Evolutionary conservation across 1,284 basidiomycete species (phyloP).

Genomic region (Trichosporon sp.): DNA sequence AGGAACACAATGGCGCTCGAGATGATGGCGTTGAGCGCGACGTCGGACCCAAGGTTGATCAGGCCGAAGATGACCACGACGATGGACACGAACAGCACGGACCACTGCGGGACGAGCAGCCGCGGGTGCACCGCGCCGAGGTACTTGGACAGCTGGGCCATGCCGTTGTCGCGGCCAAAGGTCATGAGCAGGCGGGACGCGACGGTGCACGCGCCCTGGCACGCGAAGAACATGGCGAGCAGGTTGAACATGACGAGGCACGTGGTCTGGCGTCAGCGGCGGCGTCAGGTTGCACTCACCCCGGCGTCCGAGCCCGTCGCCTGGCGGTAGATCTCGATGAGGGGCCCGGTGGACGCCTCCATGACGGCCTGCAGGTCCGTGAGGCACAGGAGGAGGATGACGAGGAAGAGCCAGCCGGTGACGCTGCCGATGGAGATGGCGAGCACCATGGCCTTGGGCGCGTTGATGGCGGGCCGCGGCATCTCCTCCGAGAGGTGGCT

Average conservation of each 20-base stretch:
- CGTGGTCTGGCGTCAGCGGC: conserved; percentile 13
- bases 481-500: conserved; percentile 31
- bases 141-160: conserved; percentile 54
- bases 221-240: conserved; percentile 38
- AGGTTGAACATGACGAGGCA: conserved; percentile 51
- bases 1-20: conserved; percentile 46
- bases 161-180: conserved; percentile 63
- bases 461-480: conserved; percentile 15
- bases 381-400: conserved; percentile 63
- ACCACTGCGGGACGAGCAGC: conserved; percentile 12
- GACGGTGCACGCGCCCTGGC: conserved; percentile 57
- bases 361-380: conserved; percentile 58
- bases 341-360: conserved; percentile 58
- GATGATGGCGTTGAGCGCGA: conserved; percentile 51
- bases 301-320: conserved; percentile 59
- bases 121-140: conserved; percentile 54
- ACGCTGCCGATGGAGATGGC: conserved; percentile 62
- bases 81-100: conserved; percentile 41
- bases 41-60: conserved; percentile 56
- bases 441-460: conserved; percentile 30
- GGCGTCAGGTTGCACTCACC: not conserved
- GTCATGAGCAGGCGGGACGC: conserved; percentile 63
- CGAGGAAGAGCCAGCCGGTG: conserved; percentile 58
- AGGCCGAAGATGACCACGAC: conserved; percentile 52
- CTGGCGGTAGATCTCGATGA: conserved; percentile 62